Base-by-base conservation (phyloP, 2,329 filamentous ascomycete species). In the Talaromyces sp. region DNA sequence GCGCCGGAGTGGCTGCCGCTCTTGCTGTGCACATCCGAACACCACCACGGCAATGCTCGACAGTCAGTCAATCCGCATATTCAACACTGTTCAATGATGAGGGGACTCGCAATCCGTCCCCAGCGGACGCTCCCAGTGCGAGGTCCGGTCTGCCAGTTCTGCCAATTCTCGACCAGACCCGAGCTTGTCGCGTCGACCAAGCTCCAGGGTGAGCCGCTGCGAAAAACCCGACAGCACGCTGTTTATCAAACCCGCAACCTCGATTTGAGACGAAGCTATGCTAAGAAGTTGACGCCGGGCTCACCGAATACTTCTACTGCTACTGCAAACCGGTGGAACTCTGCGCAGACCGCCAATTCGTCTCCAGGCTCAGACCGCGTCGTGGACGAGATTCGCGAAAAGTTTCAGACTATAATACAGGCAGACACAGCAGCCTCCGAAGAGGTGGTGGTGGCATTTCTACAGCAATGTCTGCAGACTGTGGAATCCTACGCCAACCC, bases 81-180 rank as follows among this genome's bases (percentile, higher is more conserved):
- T 19, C n/a, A 46, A 46, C 43, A 21, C 54, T 24, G 57, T n/a
- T 29, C 9, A 29, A 29, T 29, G 3, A 77, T 77, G 73, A 77
- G 71, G 59, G 66, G 73, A 51, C 66, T 76, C 60, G 64, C 66
- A 14, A 58, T 76, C 32, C 70, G 68, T 52, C 66, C 67, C 26
- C 68, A 68, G 46, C 69, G 58, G 21, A 48, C 48, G 3, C 24
- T 27, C 10, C 52, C 9, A 53, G 31, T 60, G 31, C 55, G 51
- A 43, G 65, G 67, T 12, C 62, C 69, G 14, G 64, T 76, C 54
- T 77, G 75, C 48, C 74, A 77, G 65, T 68, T 76, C 43, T 77
- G 75, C 60, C 71, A 73, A 61, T 67, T 69, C 43, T 73, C 73
- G 10, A 67, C 66, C 53, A 69, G 54, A 65, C 46, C 64, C 31